A percentile compares a stretch with the other conserved stretches of the same genome.
phyloP scores from a whole-genome alignment of 352 stramenopile genomes.

The Globisporangium rhizosaccharum region DNA sequence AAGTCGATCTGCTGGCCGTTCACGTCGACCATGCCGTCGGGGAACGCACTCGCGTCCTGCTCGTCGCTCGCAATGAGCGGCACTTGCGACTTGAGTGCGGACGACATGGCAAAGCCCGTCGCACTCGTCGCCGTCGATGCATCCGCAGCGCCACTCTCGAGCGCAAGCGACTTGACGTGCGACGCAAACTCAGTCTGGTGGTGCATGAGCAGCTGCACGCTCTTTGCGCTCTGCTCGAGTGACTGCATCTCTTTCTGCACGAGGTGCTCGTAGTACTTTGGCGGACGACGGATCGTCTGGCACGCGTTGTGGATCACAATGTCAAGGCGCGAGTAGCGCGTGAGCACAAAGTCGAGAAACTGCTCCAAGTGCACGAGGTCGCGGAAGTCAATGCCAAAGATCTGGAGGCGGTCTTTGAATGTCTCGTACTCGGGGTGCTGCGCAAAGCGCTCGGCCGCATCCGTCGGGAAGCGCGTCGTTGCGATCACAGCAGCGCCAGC shows the following conservation, averaged over 20 bases:
- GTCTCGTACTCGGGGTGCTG: constrained; percentile 90
- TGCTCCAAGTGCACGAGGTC: constrained; percentile 94
- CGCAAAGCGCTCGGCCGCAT: constrained; percentile 88
- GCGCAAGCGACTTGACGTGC: constrained; percentile 53
- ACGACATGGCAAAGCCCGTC: constrained; percentile 48
- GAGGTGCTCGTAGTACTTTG: constrained; percentile 92
- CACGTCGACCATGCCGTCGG: constrained; percentile 86
- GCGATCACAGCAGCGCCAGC: constrained; percentile 91
- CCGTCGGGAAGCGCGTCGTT: constrained; percentile 94
- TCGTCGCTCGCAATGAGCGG: constrained; percentile 71
- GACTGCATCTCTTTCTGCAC: constrained; percentile 80
- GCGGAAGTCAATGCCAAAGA: constrained; percentile 96
- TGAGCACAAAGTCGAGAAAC: constrained; percentile 87
- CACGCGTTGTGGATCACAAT: constrained; percentile 98
- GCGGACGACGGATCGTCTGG: constrained; percentile 93
- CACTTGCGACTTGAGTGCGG: constrained; percentile 79
- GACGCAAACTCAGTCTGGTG: constrained; percentile 76
- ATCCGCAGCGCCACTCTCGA: constrained; percentile 18
- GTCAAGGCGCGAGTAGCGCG: constrained; percentile 88
- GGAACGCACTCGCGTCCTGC: constrained; percentile 53
- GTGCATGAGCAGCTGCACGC: constrained; percentile 67
- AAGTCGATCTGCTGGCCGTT: constrained; percentile 96
- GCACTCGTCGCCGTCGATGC: constrained; percentile 12
- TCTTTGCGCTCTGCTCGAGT: constrained; percentile 40
- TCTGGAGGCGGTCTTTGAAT: constrained; percentile 91